Evolutionary conservation across 805 yeast genomes (phyloP).

Genomic region (Maudiozyma saulgeensis): DNA sequence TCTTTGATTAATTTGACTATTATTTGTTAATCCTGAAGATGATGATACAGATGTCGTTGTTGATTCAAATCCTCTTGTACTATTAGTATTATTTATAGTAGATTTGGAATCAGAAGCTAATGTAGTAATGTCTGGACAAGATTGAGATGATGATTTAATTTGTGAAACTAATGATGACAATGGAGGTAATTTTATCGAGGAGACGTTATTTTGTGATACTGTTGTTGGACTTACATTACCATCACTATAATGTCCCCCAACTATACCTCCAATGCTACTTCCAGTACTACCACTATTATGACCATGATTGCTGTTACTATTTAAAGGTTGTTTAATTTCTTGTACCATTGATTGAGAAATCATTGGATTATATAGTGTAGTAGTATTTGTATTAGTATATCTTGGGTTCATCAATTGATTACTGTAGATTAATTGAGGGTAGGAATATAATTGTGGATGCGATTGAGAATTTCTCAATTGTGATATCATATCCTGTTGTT

Average conservation of each 20-base stretch:
- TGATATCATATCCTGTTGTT: no score
- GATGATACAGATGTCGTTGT: not conserved
- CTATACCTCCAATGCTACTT: no score
- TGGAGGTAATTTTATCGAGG: not conserved
- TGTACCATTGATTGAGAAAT: not conserved
- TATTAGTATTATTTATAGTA: not conserved
- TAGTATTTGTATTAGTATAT: not conserved
- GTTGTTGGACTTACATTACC: not conserved
- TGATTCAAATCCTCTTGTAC: not conserved
- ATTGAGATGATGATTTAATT: not conserved
- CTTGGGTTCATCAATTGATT: not conserved
- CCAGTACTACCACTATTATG: not conserved
- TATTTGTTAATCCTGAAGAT: not conserved
- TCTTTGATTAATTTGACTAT: not conserved
- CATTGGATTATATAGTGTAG: not conserved
- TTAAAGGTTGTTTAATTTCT: not conserved
- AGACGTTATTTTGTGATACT: not conserved
- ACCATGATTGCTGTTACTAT: not conserved
- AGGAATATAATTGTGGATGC: not conserved
- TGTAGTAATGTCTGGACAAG: not conserved
- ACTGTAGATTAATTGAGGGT: not conserved
- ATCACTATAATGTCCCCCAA: not conserved
- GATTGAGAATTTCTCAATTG: not conserved
- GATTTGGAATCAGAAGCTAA: not conserved
- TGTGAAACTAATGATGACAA: not conserved